Evolutionary conservation across 768 basidiomycete genomes (phyloP), one percentile per base, ranked within the genome.

Genomic region (Gloeostereum incarnatum): DNA sequence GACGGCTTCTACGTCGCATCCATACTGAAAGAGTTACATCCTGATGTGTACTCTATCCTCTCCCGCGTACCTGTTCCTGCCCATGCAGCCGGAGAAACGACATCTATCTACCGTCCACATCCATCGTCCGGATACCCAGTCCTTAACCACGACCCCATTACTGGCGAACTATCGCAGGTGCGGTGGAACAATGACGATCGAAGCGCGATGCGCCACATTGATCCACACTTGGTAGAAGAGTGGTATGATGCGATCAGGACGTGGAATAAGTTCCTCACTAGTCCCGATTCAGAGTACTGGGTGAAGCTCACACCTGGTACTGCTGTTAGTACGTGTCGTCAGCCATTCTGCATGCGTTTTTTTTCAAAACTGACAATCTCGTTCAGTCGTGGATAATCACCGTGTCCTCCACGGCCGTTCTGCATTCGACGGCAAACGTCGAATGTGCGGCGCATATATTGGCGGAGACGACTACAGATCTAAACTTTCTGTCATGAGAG

Each of bases 391-490:
- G 35, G 83, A 98, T 57, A 97, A 98, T 54, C 85, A 94, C 58
- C 76, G 94, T 16, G 88, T 97, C 9, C 65, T 98, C 35, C 94
- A 97, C 48, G 94, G 94, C 9, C 80, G 94, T n/a, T 89, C 91
- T 0, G 74, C 80, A 1, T 98, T 96, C 53, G 70, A 75, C 9
- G 94, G 94, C 8, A 75, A 76, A 56, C 75, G 94, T 3, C 73
- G 87, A 1, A 89, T 99, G 78, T 97, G 94, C 51, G 94, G 94
- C 2, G 96, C 94, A 0, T 99, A 99, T 55, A 74, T 97, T 41
- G 87, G 88, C 0, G 65, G 74, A 9, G 94, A 99, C 55, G 96
- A 99, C 54, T 97, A 81, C 55, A 69, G 71, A 26, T 92, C 90
- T 0, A 81, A 81, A 47, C 63, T 94, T 8, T 68, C 72, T 2